These are phyloP conservation scores for Pelargonium fulgidum DNA, from an alignment of 441 rosid species.

Conservation along the genomic window DNA sequence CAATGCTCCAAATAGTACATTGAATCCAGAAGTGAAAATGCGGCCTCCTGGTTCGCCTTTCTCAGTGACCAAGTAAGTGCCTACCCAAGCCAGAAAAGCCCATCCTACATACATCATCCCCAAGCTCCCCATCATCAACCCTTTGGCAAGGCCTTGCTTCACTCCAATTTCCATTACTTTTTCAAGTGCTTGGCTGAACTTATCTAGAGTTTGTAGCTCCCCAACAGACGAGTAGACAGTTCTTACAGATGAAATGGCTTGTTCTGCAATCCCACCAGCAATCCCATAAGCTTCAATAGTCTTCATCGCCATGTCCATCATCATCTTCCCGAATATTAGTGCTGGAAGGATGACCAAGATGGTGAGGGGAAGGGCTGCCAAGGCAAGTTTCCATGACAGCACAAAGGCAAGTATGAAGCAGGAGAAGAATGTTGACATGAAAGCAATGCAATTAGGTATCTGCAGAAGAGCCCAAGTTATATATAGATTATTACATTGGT, in stretches of 20 bases:
- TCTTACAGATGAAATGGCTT: conserved; percentile 61
- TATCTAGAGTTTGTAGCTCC: conserved; percentile 40
- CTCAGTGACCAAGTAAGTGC: conserved; percentile 51
- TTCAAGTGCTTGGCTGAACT: conserved; percentile 49
- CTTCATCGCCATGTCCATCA: conserved; percentile 55
- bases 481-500: too few relatives aligned
- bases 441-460: conserved; percentile 55
- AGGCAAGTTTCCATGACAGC: conserved; percentile 53
- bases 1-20: conserved; percentile 64
- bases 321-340: conserved; percentile 54
- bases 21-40: conserved; percentile 53
- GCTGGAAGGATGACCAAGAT: conserved; percentile 52
- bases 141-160: conserved; percentile 57
- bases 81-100: conserved; percentile 67
- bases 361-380: conserved; percentile 54
- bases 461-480: conserved; percentile 19
- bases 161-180: conserved; percentile 47
- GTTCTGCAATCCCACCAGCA: conserved; percentile 68
- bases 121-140: conserved; percentile 68
- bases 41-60: conserved; percentile 55
- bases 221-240: conserved; percentile 58
- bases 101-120: conserved; percentile 59
- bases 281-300: conserved; percentile 52
- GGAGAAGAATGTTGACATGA: conserved; percentile 44
- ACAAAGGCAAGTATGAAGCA: conserved; percentile 48